A percentile compares a stretch with the other conserved stretches of the same genome.
phyloP scores from a whole-genome alignment of 768 basidiomycete species.

The Termitomyces sp. region DNA sequence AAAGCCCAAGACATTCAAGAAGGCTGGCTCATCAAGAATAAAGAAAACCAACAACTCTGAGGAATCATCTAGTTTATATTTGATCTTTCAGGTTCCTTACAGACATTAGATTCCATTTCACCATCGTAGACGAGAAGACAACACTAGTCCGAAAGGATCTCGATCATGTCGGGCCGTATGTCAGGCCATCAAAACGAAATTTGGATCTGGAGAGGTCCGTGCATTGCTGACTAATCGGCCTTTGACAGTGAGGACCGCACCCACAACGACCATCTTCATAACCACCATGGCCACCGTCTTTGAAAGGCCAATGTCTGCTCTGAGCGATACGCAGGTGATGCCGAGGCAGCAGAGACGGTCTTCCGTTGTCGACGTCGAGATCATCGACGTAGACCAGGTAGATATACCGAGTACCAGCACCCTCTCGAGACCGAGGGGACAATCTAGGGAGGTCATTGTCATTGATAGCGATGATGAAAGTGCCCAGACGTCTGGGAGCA shows the following conservation, averaged over 20 bases:
- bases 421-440: conserved; percentile 3
- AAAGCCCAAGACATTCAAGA: too few species aligned
- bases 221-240: conserved; percentile 6
- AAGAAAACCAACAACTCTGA: too few species aligned
- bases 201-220: background rate
- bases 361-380: conserved; percentile 34
- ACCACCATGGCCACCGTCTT: conserved; percentile 25
- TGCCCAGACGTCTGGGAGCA: conserved; percentile 7
- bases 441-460: conserved; percentile 26
- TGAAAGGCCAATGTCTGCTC: conserved; percentile 20
- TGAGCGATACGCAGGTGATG: conserved; percentile 15
- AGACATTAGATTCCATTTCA: too few species aligned
- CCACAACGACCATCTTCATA: conserved; percentile 18
- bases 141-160: too few species aligned
- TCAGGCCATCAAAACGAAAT: background rate
- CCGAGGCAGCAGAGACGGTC: conserved; percentile 10
- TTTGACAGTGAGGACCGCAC: conserved; percentile 3
- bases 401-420: conserved; percentile 14
- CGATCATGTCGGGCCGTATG: background rate
- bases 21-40: too few species aligned
- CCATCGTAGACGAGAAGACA: too few species aligned
- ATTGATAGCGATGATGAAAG: conserved; percentile 33
- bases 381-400: conserved; percentile 39
- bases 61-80: too few species aligned
- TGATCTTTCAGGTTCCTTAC: too few species aligned